These are phyloP conservation scores for Penicillium antarcticum DNA, from an alignment of 495 filamentous ascomycete genomes.

Conservation along the genomic window DNA sequence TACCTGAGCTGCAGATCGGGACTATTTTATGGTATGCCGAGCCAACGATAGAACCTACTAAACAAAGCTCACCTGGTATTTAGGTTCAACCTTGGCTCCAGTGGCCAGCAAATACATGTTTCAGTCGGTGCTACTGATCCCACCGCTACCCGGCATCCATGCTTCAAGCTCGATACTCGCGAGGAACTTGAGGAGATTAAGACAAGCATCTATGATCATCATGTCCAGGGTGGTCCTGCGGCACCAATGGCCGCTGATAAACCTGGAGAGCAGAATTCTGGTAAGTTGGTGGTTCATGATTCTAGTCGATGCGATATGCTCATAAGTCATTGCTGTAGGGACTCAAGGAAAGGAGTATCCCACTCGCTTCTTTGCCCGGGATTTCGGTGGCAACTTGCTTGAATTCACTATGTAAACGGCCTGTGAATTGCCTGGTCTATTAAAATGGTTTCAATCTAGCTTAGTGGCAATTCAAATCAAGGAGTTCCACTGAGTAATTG, in stretches of 20 bases:
- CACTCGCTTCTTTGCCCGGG: slow-evolving; percentile 58
- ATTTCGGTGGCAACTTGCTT: slow-evolving; percentile 59
- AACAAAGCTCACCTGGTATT: not conserved
- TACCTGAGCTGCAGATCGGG: slow-evolving; percentile 48
- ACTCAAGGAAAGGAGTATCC: slow-evolving; percentile 56
- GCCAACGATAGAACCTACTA: not conserved
- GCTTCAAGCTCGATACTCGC: slow-evolving; percentile 46
- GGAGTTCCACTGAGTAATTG: too few relatives aligned
- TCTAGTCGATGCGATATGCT: not conserved
- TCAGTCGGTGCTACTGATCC: slow-evolving; percentile 48
- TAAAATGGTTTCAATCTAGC: too few relatives aligned
- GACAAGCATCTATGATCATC: slow-evolving; percentile 52
- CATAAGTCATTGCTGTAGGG: slow-evolving; percentile 27
- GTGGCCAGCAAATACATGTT: slow-evolving; percentile 60
- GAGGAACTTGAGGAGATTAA: slow-evolving; percentile 47
- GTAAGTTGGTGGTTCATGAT: slow-evolving; percentile 24
- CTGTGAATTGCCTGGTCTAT: too few relatives aligned
- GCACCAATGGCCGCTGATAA: slow-evolving; percentile 53
- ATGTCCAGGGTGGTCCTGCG: slow-evolving; percentile 40
- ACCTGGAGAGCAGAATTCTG: slow-evolving; percentile 50
- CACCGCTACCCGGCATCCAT: slow-evolving; percentile 50
- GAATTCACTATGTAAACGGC: slow-evolving; percentile 53
- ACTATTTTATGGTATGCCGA: slow-evolving; percentile 47
- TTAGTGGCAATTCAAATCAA: too few relatives aligned
- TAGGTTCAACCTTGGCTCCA: slow-evolving; percentile 54